These are phyloP conservation scores for Psilocybe mexicana DNA, from an alignment of 1,284 basidiomycete species.

Conservation along the genomic window DNA sequence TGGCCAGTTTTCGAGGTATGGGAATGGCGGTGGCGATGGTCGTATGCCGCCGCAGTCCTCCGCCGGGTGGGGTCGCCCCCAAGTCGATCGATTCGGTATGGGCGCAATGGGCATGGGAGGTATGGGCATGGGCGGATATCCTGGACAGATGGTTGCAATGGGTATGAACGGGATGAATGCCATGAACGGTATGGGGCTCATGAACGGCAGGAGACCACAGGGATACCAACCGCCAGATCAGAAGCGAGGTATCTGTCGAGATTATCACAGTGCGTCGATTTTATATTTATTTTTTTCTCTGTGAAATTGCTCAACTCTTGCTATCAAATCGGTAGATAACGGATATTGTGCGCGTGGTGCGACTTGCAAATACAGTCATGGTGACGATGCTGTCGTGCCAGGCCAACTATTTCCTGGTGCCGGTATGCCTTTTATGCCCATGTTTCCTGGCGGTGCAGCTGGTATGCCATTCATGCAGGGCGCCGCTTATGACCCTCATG, in stretches of 20 bases:
- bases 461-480: constrained; percentile 43
- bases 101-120: constrained; percentile 27
- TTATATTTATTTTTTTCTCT: neutral
- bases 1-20: constrained; percentile 62
- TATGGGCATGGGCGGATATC: constrained; percentile 32
- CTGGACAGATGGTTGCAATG: constrained; percentile 26
- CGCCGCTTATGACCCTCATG: constrained; percentile 72
- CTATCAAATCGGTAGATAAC: constrained; percentile 54
- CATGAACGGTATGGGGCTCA: constrained; percentile 28
- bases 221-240: constrained; percentile 69
- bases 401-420: constrained; percentile 55
- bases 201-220: constrained; percentile 50
- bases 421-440: constrained; percentile 63
- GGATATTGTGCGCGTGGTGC: constrained; percentile 90
- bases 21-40: constrained; percentile 41
- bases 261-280: constrained; percentile 80
- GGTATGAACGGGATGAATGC: constrained; percentile 20
- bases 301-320: constrained; percentile 4
- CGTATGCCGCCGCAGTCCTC: constrained; percentile 37
- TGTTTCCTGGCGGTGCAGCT: constrained; percentile 46
- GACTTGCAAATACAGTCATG: constrained; percentile 92
- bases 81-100: constrained; percentile 30
- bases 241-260: constrained; percentile 75
- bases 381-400: constrained; percentile 77
- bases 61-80: constrained; percentile 40